Evolutionary conservation across 2,329 filamentous ascomycete species (phyloP).

Genomic region (Aureobasidium namibiae): DNA sequence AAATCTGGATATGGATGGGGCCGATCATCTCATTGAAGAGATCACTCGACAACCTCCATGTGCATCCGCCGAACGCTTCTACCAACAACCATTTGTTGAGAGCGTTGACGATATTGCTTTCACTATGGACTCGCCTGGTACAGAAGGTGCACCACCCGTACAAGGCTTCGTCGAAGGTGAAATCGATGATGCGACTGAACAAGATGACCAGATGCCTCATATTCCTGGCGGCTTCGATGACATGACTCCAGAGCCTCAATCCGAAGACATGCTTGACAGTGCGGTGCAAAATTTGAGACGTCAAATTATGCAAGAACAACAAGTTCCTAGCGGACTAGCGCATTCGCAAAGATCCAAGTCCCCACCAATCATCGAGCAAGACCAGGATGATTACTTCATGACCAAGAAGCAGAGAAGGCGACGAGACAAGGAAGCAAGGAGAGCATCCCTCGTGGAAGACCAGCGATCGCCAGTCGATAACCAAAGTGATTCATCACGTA

Average conservation of each 20-base stretch:
- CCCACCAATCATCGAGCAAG: background rate
- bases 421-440: constrained; percentile 34
- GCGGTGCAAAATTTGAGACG: background rate
- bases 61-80: constrained; percentile 15
- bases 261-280: background rate
- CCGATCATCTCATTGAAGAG: constrained; percentile 17
- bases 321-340: background rate
- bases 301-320: background rate
- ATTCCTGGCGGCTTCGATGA: constrained; percentile 56
- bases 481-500: background rate
- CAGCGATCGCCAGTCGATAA: background rate
- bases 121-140: constrained; percentile 23
- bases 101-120: constrained; percentile 33
- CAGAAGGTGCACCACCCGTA: constrained; percentile 24
- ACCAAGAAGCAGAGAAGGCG: constrained; percentile 14
- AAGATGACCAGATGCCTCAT: constrained; percentile 39
- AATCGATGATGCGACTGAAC: constrained; percentile 49
- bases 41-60: background rate
- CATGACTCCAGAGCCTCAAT: constrained; percentile 19
- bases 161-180: constrained; percentile 36
- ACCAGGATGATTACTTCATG: constrained; percentile 15
- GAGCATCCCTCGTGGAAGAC: background rate
- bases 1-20: too few species aligned
- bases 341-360: background rate
- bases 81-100: constrained; percentile 34